phyloP scores from a whole-genome alignment of 768 basidiomycete genomes.

The Tulasnella sp. region DNA sequence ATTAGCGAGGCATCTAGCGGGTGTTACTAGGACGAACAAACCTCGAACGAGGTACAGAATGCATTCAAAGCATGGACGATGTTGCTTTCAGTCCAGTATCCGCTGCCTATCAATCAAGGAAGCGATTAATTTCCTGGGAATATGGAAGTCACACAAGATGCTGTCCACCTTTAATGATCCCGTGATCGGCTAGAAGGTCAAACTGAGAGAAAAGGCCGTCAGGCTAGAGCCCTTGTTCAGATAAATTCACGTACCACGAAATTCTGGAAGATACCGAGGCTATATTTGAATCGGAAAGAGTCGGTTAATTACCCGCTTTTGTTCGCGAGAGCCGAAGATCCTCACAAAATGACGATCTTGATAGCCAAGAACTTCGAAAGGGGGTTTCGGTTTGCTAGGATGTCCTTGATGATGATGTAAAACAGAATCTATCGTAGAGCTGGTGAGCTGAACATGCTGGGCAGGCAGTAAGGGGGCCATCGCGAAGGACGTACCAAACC shows the following conservation, averaged over 20 bases:
- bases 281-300: conserved; percentile 33
- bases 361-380: conserved; percentile 82
- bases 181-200: conserved; percentile 52
- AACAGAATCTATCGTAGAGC: conserved; percentile 50
- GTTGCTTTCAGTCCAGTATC: conserved; percentile 80
- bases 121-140: not conserved
- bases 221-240: not conserved
- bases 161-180: conserved; percentile 59
- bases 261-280: conserved; percentile 80
- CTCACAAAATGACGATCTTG: conserved; percentile 44
- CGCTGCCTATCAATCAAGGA: conserved; percentile 45
- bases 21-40: conserved; percentile 33
- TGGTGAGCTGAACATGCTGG: not conserved
- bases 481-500: conserved; percentile 46
- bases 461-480: not conserved
- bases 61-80: conserved; percentile 81
- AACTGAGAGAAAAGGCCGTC: conserved; percentile 45
- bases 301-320: not conserved
- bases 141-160: not conserved
- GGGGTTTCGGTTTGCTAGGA: conserved; percentile 69
- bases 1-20: not conserved
- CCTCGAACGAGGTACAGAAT: conserved; percentile 78
- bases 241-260: conserved; percentile 54
- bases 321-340: not conserved
- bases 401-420: conserved; percentile 75